phyloP scores from a whole-genome alignment of 805 yeast species.

The Millerozyma miso region DNA sequence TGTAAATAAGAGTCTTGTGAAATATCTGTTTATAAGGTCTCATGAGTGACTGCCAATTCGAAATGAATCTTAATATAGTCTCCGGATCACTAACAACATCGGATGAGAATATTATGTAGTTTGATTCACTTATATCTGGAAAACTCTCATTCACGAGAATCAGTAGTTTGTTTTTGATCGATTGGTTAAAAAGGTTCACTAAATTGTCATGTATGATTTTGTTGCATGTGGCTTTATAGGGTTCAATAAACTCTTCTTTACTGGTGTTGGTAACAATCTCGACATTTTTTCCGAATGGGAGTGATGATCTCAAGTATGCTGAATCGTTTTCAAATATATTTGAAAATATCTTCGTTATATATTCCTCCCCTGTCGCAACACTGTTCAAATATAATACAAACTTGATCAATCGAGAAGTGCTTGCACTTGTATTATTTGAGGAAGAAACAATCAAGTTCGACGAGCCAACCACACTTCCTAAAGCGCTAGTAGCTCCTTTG shows the following conservation, averaged over 20 bases:
- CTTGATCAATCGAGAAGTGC: slow-evolving; percentile 46
- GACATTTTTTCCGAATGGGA: slow-evolving; percentile 35
- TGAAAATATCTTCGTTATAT: slow-evolving; percentile 50
- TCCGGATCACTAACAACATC: slow-evolving; percentile 24
- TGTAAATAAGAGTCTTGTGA: slow-evolving; percentile 47
- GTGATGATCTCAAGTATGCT: slow-evolving; percentile 18
- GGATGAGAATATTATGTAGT: slow-evolving; percentile 28
- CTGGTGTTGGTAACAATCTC: slow-evolving; percentile 29
- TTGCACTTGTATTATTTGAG: slow-evolving; percentile 27
- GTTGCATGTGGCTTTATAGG: slow-evolving; percentile 27
- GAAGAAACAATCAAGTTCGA: slow-evolving; percentile 16
- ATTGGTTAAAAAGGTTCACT: slow-evolving; percentile 46
- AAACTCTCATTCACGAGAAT: slow-evolving; percentile 41
- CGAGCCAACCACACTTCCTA: slow-evolving; percentile 40
- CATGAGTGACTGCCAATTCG: slow-evolving; percentile 61
- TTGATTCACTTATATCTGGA: slow-evolving; percentile 29
- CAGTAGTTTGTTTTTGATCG: slow-evolving; percentile 42
- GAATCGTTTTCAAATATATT: slow-evolving; percentile 29
- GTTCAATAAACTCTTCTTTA: slow-evolving; percentile 29
- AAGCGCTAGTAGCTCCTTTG: slow-evolving; percentile 41
- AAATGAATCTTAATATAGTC: slow-evolving; percentile 46
- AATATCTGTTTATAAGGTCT: slow-evolving; percentile 61
- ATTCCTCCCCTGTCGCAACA: slow-evolving; percentile 56
- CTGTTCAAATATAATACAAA: slow-evolving; percentile 73
- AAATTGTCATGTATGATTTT: slow-evolving; percentile 43